Percentiles rank a stretch among this genome's conserved stretches.
These are phyloP conservation scores for Daldinia vernicosa DNA, from an alignment of 495 filamentous ascomycete species.

Conservation along the genomic window DNA sequence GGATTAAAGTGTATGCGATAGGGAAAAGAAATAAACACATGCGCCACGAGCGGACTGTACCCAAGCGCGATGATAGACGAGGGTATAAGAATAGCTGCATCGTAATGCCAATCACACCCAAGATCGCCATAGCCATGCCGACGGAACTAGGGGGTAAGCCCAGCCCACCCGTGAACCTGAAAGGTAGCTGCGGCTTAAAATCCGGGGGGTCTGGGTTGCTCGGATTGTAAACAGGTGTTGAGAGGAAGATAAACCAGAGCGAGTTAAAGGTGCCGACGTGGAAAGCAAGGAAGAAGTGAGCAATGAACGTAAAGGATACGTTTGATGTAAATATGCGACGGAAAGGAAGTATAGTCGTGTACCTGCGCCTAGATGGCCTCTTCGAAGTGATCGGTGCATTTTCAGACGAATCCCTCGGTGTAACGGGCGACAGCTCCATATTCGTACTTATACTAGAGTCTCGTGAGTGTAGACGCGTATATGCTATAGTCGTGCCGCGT, in stretches of 20 bases:
- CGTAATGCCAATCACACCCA: slow-evolving; percentile 78
- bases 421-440: slow-evolving; percentile 46
- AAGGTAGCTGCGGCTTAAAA: slow-evolving; percentile 60
- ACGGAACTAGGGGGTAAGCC: slow-evolving; percentile 78
- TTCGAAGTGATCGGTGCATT: slow-evolving; percentile 3
- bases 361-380: slow-evolving; percentile 39
- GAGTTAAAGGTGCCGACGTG: slow-evolving; percentile 86
- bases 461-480: slow-evolving; percentile 40
- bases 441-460: slow-evolving; percentile 36
- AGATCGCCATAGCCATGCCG: slow-evolving; percentile 78
- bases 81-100: slow-evolving; percentile 84
- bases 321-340: slow-evolving; percentile 82
- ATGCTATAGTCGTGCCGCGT: slow-evolving; percentile 31
- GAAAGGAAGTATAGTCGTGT: slow-evolving; percentile 66
- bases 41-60: slow-evolving; percentile 74
- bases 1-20: slow-evolving; percentile 73
- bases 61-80: slow-evolving; percentile 68
- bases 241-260: slow-evolving; percentile 86
- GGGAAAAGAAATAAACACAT: slow-evolving; percentile 77
- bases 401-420: slow-evolving; percentile 30
- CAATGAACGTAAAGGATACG: slow-evolving; percentile 68
- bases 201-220: slow-evolving; percentile 42
- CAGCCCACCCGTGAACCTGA: slow-evolving; percentile 82
- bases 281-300: slow-evolving; percentile 75
- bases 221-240: slow-evolving; percentile 74